Conservation (phyloP, 768 basidiomycete species). For the Dioszegia crocea region DNA sequence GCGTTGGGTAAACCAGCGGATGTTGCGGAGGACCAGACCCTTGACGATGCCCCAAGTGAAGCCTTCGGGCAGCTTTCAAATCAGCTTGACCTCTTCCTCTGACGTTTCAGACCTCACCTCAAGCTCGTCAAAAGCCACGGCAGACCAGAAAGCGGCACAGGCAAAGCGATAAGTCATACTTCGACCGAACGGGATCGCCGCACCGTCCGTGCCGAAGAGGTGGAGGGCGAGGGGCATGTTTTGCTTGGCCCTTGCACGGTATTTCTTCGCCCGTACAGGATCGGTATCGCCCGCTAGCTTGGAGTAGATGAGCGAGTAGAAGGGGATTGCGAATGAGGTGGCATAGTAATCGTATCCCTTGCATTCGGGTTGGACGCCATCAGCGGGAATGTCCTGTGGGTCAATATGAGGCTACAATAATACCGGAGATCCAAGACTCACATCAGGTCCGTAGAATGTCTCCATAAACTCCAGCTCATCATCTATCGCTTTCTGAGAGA, state of each 20-base stretch:
- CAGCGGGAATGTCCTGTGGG: conserved; percentile 29
- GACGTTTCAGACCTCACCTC: conserved; percentile 54
- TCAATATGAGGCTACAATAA: neutral
- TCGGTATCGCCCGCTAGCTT: conserved; percentile 11
- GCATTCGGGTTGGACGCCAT: conserved; percentile 12
- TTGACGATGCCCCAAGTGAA: conserved; percentile 66
- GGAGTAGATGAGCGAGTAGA: conserved; percentile 34
- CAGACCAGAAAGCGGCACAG: conserved; percentile 48
- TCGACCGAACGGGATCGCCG: conserved; percentile 62
- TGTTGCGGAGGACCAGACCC: conserved; percentile 65
- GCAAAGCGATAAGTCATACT: conserved; percentile 73
- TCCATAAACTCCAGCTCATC: conserved; percentile 28
- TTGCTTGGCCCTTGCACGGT: conserved; percentile 10
- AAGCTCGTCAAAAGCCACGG: conserved; percentile 24
- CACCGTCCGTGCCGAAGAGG: conserved; percentile 26
- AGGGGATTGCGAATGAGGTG: conserved; percentile 39
- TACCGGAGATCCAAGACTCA: conserved; percentile 10
- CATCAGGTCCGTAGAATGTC: conserved; percentile 25
- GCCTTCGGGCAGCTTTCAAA: conserved; percentile 57
- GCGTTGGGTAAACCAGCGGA: conserved; percentile 67
- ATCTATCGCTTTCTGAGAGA: conserved; percentile 26
- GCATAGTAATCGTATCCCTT: conserved; percentile 37
- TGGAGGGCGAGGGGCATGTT: conserved; percentile 15
- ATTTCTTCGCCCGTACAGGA: conserved; percentile 13
- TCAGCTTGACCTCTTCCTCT: neutral